These are phyloP conservation scores for Calonectria hawksworthii DNA, from an alignment of 2,329 filamentous ascomycete genomes.

Conservation along the genomic window DNA sequence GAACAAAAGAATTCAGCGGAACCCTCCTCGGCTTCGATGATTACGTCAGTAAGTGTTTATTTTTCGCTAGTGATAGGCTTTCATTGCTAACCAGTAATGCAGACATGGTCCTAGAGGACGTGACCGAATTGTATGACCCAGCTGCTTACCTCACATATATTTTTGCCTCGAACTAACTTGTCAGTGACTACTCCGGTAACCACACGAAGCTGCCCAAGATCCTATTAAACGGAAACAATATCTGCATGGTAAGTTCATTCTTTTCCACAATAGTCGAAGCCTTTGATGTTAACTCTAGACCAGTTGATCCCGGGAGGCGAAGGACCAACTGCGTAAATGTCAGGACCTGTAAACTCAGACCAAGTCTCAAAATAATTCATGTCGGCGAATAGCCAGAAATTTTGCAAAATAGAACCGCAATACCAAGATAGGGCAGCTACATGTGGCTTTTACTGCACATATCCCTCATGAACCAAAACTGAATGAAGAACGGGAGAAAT, in stretches of 20 bases:
- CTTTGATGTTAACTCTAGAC: constrained; percentile 24
- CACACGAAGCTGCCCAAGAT: constrained; percentile 95
- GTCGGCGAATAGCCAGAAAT: not conserved
- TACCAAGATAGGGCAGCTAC: not conserved
- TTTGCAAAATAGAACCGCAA: not conserved
- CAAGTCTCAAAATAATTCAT: constrained; percentile 24
- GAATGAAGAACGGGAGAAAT: constrained; percentile 26
- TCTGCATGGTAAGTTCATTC: constrained; percentile 87
- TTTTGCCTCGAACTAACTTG: constrained; percentile 37
- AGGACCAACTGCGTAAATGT: constrained; percentile 64
- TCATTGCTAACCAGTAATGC: constrained; percentile 26
- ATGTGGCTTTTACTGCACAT: constrained; percentile 11
- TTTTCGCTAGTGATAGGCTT: too few relatives aligned
- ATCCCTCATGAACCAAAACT: constrained; percentile 16
- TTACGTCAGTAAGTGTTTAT: constrained; percentile 99
- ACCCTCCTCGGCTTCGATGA: constrained; percentile 97
- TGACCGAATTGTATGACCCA: constrained; percentile 87
- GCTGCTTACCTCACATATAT: not conserved
- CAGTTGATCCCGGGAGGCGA: constrained; percentile 87
- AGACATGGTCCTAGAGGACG: constrained; percentile 99
- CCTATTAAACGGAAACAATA: constrained; percentile 96
- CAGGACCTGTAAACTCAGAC: constrained; percentile 12
- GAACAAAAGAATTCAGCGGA: constrained; percentile 86
- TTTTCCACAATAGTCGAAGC: not conserved
- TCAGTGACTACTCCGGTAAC: constrained; percentile 91